Conservation (phyloP, 176 grass and related monocot species). For the Ampelocalamus luodianensis region DNA sequence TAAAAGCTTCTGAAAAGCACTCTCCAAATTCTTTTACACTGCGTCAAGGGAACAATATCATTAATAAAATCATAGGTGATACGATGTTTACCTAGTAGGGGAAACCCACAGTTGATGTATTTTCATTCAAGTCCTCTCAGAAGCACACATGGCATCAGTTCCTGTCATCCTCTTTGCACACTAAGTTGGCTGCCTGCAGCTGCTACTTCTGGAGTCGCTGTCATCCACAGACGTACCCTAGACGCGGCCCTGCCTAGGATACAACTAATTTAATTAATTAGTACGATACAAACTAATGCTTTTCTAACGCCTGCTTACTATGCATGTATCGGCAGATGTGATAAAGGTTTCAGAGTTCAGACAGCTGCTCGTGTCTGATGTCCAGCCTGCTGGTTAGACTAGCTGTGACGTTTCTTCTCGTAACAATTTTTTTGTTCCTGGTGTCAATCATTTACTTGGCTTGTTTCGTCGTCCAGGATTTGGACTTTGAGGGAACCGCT, state of each 20-base stretch:
- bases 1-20: background rate
- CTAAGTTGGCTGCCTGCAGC: slow-evolving; percentile 5
- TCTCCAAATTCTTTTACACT: background rate
- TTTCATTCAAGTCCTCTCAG: background rate
- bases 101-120: background rate
- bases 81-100: background rate
- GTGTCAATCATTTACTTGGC: background rate
- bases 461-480: slow-evolving; percentile 13
- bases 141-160: slow-evolving; percentile 29
- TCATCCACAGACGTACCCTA: slow-evolving; percentile 34
- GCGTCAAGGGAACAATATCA: background rate
- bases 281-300: background rate
- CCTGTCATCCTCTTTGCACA: background rate
- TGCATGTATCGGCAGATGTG: background rate
- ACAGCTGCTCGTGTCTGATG: background rate
- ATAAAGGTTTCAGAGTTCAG: background rate
- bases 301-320: background rate
- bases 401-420: slow-evolving; percentile 32
- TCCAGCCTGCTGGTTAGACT: background rate
- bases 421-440: background rate
- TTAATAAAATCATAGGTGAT: background rate
- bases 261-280: background rate
- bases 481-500: slow-evolving; percentile 30
- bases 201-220: slow-evolving; percentile 38
- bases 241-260: slow-evolving; percentile 28